Evolutionary conservation across 2,329 filamentous ascomycete species (phyloP).

Genomic region (Cryphonectria naterciae): DNA sequence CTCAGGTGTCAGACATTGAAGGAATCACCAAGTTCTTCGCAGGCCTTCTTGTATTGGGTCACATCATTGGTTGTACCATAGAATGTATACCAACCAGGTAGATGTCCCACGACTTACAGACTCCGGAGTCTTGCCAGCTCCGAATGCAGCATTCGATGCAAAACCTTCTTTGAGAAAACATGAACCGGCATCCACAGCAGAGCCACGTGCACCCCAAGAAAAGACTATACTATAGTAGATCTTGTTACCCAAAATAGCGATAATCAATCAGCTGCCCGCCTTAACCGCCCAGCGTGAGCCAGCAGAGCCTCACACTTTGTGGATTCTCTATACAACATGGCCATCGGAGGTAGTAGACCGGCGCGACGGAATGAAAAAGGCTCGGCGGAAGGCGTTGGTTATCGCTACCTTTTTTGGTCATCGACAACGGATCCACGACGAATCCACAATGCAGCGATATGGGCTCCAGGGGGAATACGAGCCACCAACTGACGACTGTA

Average conservation of each 20-base stretch:
- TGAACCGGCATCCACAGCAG: not conserved
- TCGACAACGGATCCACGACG: not conserved
- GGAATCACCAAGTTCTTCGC: not conserved
- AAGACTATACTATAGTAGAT: not conserved
- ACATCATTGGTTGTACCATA: not conserved
- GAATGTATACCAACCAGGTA: not conserved
- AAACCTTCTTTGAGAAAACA: not conserved
- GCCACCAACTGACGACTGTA: not conserved
- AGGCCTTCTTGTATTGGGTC: not conserved
- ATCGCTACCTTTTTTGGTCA: not conserved
- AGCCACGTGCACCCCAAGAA: not conserved
- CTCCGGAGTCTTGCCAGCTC: not conserved
- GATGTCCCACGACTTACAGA: not conserved
- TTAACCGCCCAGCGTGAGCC: not conserved
- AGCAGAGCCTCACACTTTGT: constrained; percentile 18
- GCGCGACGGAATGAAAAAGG: not conserved
- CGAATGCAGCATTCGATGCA: not conserved
- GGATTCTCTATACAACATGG: not conserved
- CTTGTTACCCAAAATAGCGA: constrained; percentile 21
- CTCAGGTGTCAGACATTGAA: not conserved
- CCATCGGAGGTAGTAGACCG: not conserved
- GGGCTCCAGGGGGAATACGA: not conserved
- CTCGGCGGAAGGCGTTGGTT: not conserved
- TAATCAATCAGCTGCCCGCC: not conserved
- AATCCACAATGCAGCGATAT: not conserved